phyloP scores from a whole-genome alignment of 768 basidiomycete genomes.

The Xanthoconium purpureum region DNA sequence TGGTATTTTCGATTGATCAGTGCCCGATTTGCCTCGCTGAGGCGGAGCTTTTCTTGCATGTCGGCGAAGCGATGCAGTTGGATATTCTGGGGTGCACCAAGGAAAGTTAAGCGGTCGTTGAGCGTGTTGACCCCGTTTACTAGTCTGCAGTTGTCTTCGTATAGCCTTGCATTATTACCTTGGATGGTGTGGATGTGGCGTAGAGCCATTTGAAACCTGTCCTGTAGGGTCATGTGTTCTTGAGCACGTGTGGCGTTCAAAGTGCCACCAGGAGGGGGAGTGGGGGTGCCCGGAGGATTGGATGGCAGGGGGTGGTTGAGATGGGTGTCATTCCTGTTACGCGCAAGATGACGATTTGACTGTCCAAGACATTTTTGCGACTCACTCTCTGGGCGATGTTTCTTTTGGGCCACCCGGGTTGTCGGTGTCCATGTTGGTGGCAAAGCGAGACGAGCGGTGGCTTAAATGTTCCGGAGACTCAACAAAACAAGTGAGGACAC shows the following conservation, averaged over 20 bases:
- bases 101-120: constrained; percentile 28
- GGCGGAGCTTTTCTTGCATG: constrained; percentile 27
- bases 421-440: not conserved
- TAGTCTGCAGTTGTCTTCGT: constrained; percentile 37
- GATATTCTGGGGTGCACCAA: constrained; percentile 14
- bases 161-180: constrained; percentile 33
- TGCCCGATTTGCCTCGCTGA: constrained; percentile 18
- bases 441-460: constrained; percentile 7
- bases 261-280: not conserved
- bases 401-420: not conserved
- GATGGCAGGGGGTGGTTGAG: not conserved
- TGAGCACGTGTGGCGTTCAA: constrained; percentile 39
- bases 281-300: constrained; percentile 3
- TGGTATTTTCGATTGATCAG: constrained; percentile 25
- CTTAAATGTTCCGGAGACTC: no score
- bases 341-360: not conserved
- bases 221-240: constrained; percentile 41
- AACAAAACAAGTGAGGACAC: not conserved
- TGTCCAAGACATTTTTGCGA: not conserved
- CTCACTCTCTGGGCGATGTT: constrained; percentile 10
- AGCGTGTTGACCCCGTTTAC: constrained; percentile 29
- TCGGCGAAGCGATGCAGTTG: constrained; percentile 18
- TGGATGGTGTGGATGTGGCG: constrained; percentile 34
- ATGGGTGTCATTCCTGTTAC: constrained; percentile 3
- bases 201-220: constrained; percentile 19